Conservation (phyloP, 352 stramenopile genomes). For the Globisporangium sylvaticum region DNA sequence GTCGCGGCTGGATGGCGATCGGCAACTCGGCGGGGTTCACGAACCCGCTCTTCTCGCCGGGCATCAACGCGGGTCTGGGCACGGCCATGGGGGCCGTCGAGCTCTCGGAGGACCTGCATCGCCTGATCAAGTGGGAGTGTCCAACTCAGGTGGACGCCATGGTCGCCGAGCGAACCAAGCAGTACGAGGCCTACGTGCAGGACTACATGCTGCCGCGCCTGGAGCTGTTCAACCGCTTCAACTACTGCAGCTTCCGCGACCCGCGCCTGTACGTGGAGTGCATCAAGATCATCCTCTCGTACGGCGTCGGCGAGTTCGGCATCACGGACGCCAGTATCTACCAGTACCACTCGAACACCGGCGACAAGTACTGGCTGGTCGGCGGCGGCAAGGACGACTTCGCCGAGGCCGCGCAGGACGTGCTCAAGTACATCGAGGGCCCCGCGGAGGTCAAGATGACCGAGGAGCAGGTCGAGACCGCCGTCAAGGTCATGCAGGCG, state of each 20-base stretch:
- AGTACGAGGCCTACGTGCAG: background rate
- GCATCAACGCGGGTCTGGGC: background rate
- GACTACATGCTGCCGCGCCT: background rate
- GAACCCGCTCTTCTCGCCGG: background rate
- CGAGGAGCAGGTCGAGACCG: background rate
- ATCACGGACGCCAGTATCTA: background rate
- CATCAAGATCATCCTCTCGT: background rate
- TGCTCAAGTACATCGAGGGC: background rate
- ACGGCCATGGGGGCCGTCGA: background rate
- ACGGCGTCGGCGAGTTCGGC: background rate
- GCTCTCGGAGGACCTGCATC: background rate
- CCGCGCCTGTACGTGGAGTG: background rate
- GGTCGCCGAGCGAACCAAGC: background rate
- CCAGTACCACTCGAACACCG: background rate
- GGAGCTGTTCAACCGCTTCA: background rate
- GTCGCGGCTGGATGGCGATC: background rate
- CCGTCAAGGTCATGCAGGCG: background rate
- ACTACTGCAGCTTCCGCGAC: constrained; percentile 1
- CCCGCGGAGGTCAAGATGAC: background rate
- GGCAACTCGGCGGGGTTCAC: background rate
- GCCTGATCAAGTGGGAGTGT: background rate
- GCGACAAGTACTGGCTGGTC: background rate
- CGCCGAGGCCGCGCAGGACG: background rate
- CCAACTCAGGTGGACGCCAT: background rate
- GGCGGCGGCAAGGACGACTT: background rate